phyloP scores from a whole-genome alignment of 2,329 filamentous ascomycete species.

The Microdochium paspali region DNA sequence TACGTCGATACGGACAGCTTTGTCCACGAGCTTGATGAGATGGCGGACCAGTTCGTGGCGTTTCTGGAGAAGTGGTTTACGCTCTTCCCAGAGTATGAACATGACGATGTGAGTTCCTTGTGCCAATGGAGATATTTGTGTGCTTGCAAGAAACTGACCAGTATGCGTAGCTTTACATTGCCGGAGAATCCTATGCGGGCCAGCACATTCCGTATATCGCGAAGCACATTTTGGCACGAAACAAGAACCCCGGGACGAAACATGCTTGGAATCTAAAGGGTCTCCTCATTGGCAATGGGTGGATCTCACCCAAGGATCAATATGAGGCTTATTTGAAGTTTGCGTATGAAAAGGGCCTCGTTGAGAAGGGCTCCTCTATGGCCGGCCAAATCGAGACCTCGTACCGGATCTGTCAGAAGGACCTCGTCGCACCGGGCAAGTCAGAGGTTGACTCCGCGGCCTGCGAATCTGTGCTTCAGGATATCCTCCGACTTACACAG shows the following conservation, averaged over 20 bases:
- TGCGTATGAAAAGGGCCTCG: constrained; percentile 65
- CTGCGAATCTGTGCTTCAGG: constrained; percentile 71
- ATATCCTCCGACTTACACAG: constrained; percentile 59
- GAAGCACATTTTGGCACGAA: constrained; percentile 80
- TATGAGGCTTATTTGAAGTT: constrained; percentile 81
- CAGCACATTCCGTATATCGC: constrained; percentile 97
- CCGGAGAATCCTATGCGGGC: constrained; percentile 93
- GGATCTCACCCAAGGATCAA: constrained; percentile 86
- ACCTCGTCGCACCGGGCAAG: constrained; percentile 39
- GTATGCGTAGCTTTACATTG: constrained; percentile 67
- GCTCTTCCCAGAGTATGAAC: constrained; percentile 83
- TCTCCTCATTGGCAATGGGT: constrained; percentile 91
- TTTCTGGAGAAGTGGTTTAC: constrained; percentile 90
- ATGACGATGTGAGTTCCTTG: constrained; percentile 66
- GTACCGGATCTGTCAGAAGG: constrained; percentile 59
- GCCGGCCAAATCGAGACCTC: constrained; percentile 59
- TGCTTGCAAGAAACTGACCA: not conserved
- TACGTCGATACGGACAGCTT: constrained; percentile 88
- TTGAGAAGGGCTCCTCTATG: constrained; percentile 55
- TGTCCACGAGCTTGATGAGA: constrained; percentile 73
- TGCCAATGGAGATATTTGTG: not conserved
- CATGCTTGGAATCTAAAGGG: constrained; percentile 71
- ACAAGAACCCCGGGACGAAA: constrained; percentile 47
- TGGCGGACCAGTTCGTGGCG: constrained; percentile 78
- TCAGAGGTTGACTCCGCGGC: constrained; percentile 55